Evolutionary conservation across 2,329 filamentous ascomycete genomes (phyloP).

Genomic region (Dryadomyces quercus-mongolicae): DNA sequence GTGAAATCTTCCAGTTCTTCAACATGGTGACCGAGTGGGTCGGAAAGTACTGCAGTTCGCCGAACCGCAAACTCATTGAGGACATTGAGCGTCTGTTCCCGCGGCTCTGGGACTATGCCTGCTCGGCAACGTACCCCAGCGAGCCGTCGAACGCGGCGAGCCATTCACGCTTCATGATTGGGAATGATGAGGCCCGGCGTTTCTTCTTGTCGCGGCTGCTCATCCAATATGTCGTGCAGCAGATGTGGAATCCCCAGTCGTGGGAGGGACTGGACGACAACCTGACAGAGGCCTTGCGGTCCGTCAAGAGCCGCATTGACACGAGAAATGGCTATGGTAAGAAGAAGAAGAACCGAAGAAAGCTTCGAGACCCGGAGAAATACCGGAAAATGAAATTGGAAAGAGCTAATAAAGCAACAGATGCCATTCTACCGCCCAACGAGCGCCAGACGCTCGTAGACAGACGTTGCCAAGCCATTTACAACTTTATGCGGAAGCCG

Average conservation of each 20-base stretch:
- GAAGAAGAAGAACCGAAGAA: neutral
- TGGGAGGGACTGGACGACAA: constrained; percentile 20
- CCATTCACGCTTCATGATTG: constrained; percentile 21
- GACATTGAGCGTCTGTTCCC: constrained; percentile 6
- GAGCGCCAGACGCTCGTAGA: constrained; percentile 25
- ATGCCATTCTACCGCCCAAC: constrained; percentile 8
- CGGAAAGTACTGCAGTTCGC: constrained; percentile 4
- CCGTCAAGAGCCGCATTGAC: constrained; percentile 13
- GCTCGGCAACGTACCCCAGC: constrained; percentile 18
- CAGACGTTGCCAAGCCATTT: constrained; percentile 22
- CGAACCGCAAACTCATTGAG: neutral
- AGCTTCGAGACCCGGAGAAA: neutral
- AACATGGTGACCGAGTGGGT: constrained; percentile 12
- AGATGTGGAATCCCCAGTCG: constrained; percentile 20
- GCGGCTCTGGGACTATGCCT: constrained; percentile 24
- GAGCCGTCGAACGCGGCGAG: constrained; percentile 16
- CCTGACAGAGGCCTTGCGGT: constrained; percentile 13
- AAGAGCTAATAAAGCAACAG: neutral
- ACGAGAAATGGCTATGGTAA: constrained; percentile 16
- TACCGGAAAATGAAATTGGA: neutral
- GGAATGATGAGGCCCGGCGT: constrained; percentile 17
- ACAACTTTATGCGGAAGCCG: constrained; percentile 17
- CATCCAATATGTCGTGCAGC: constrained; percentile 22
- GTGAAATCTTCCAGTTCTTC: constrained; percentile 11
- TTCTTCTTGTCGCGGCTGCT: constrained; percentile 27